Evolutionary conservation across 2,329 filamentous ascomycete species (phyloP).

Genomic region (Trichocomaceae sp.): DNA sequence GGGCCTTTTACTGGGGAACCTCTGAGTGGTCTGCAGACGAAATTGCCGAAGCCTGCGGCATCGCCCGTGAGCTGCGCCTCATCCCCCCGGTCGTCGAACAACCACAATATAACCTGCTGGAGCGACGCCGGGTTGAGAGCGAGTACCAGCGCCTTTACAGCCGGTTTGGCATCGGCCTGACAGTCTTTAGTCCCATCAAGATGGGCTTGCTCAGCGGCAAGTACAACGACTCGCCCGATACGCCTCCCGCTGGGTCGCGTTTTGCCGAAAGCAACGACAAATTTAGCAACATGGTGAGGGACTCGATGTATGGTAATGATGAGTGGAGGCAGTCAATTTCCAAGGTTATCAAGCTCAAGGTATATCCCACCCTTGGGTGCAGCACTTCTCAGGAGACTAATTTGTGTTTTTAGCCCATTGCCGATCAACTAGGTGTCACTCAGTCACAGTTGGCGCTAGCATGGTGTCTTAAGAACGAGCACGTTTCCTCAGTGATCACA

Average conservation of each 20-base stretch:
- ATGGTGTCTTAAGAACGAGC: conserved; percentile 54
- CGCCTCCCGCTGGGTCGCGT: conserved; percentile 45
- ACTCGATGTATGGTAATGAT: conserved; percentile 53
- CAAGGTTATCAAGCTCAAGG: conserved; percentile 48
- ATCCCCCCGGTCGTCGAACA: conserved; percentile 62
- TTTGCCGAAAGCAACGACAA: conserved; percentile 51
- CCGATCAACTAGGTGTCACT: conserved; percentile 49
- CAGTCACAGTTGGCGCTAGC: conserved; percentile 52
- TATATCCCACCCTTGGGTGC: not conserved
- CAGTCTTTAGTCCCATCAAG: conserved; percentile 57
- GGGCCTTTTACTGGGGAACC: conserved; percentile 66
- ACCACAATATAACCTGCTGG: conserved; percentile 60
- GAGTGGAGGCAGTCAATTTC: conserved; percentile 37
- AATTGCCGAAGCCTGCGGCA: conserved; percentile 57
- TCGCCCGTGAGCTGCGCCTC: conserved; percentile 55
- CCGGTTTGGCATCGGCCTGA: conserved; percentile 55
- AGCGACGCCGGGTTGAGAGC: conserved; percentile 54
- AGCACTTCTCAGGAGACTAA: too few species aligned
- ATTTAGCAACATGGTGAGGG: conserved; percentile 50
- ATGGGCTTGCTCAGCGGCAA: conserved; percentile 60
- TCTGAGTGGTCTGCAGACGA: conserved; percentile 62
- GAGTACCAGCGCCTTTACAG: conserved; percentile 57
- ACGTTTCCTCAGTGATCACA: conserved; percentile 42
- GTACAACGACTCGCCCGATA: conserved; percentile 44
- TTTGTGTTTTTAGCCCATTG: conserved; percentile 12